Evolutionary conservation across 148 eudicot genomes (phyloP).

Genomic region (Simmondsia chinensis): DNA sequence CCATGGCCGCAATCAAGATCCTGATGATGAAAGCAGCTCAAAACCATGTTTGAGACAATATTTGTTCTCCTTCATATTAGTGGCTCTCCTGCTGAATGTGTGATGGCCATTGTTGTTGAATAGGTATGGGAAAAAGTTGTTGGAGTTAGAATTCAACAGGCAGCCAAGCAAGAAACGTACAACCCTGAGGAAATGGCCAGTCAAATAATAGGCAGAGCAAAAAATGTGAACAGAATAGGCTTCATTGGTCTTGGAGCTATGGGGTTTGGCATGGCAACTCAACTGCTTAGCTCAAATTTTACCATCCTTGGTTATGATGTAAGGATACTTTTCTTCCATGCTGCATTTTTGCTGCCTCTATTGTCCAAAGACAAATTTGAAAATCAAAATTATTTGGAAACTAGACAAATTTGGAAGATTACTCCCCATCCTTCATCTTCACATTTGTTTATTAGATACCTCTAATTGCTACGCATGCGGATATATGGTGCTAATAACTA

Average conservation of each 20-base stretch:
- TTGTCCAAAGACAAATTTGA: no score
- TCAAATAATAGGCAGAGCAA: conserved; percentile 31
- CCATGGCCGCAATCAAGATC: no score
- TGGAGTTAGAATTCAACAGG: conserved; percentile 60
- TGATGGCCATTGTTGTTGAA: conserved; percentile 9
- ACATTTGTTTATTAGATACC: no score
- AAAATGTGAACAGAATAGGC: conserved; percentile 49
- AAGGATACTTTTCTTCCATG: conserved; percentile 15
- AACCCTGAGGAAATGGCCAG: conserved; percentile 65
- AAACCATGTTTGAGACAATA: no score
- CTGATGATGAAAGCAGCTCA: no score
- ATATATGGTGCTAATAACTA: no score
- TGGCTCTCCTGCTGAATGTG: conserved; percentile 1
- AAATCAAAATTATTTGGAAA: no score
- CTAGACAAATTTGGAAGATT: no score
- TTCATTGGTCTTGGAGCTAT: conserved; percentile 98
- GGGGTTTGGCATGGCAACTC: conserved; percentile 99
- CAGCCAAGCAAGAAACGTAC: conserved; percentile 70
- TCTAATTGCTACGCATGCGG: no score
- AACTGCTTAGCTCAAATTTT: conserved; percentile 72
- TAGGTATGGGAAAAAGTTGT: conserved; percentile 75
- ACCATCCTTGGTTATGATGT: conserved; percentile 79
- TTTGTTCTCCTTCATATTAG: background rate
- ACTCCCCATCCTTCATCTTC: no score
- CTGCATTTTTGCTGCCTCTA: no score